Evolutionary conservation across 108 stramenopile genomes (phyloP).

Genomic region (Nitzschia sp.): DNA sequence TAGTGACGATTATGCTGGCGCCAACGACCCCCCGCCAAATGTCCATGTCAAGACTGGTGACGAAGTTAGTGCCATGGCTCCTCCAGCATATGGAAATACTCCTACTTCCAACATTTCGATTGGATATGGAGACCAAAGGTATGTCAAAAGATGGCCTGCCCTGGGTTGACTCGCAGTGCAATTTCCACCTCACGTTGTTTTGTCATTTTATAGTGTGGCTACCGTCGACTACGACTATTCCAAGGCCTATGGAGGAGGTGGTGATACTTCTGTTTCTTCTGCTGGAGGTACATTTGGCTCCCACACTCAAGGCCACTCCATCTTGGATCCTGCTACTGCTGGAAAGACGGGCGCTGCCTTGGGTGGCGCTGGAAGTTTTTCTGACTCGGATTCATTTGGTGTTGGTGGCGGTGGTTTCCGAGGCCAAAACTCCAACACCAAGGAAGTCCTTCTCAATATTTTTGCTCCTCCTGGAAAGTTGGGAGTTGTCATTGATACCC

Average conservation of each 20-base stretch:
- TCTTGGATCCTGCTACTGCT: slow-evolving; percentile 38
- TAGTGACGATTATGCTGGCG: slow-evolving; percentile 27
- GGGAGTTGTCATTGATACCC: slow-evolving; percentile 89
- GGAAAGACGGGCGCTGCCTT: slow-evolving; percentile 54
- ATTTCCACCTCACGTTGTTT: slow-evolving; percentile 6
- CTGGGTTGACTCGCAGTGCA: background rate
- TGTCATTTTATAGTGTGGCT: slow-evolving; percentile 49
- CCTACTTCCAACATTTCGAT: slow-evolving; percentile 18
- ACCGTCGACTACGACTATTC: slow-evolving; percentile 87
- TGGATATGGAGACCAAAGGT: slow-evolving; percentile 72
- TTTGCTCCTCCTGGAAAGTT: slow-evolving; percentile 86
- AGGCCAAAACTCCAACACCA: slow-evolving; percentile 40
- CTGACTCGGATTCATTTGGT: slow-evolving; percentile 31
- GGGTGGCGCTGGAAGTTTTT: slow-evolving; percentile 34
- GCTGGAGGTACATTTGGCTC: slow-evolving; percentile 82
- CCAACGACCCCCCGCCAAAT: slow-evolving; percentile 15
- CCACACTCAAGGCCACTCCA: slow-evolving; percentile 45
- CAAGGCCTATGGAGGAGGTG: slow-evolving; percentile 74
- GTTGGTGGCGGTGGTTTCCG: slow-evolving; percentile 14
- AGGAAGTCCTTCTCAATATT: slow-evolving; percentile 71
- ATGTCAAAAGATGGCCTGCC: slow-evolving; percentile 18
- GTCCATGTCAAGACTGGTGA: slow-evolving; percentile 25
- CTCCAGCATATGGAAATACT: slow-evolving; percentile 6
- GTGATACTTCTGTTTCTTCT: slow-evolving; percentile 59
- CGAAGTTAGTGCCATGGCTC: slow-evolving; percentile 39